Percentiles rank a stretch among this genome's conserved stretches.
These are phyloP conservation scores for Hypocreales sp. DNA, from an alignment of 2,329 filamentous ascomycete species.

Conservation along the genomic window DNA sequence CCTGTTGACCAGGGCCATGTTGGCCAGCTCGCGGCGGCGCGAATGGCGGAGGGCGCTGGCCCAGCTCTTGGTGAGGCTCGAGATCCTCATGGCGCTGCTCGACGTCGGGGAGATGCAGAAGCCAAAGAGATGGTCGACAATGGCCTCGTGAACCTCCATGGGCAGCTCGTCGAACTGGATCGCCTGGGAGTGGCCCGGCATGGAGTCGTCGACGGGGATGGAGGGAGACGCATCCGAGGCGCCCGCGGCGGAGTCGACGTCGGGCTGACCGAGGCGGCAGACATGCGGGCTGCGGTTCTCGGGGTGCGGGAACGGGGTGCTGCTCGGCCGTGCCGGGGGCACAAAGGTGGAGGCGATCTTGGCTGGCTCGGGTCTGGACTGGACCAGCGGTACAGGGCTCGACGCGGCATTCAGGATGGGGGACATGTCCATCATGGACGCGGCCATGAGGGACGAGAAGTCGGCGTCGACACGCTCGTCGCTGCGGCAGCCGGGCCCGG, in stretches of 20 bases:
- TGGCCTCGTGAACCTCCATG: constrained; percentile 55
- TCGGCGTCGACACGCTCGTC: constrained; percentile 11
- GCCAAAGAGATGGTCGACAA: constrained; percentile 57
- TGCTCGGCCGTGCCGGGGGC: constrained; percentile 33
- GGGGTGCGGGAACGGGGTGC: constrained; percentile 42
- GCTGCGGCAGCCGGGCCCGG: background rate
- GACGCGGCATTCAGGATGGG: constrained; percentile 25
- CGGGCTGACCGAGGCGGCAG: constrained; percentile 11
- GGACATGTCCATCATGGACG: constrained; percentile 18
- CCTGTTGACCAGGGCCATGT: constrained; percentile 44
- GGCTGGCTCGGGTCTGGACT: constrained; percentile 33
- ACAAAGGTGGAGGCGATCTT: constrained; percentile 21
- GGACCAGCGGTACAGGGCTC: constrained; percentile 39
- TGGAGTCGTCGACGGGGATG: constrained; percentile 6
- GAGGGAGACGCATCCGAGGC: constrained; percentile 4
- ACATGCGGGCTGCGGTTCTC: constrained; percentile 24
- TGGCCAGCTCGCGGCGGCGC: constrained; percentile 49
- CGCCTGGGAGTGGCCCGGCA: constrained; percentile 7
- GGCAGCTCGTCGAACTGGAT: constrained; percentile 38
- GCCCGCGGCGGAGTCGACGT: constrained; percentile 6
- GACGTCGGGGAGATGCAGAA: constrained; percentile 47
- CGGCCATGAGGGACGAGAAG: constrained; percentile 20
- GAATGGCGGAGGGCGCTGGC: constrained; percentile 51
- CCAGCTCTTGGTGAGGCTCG: constrained; percentile 42
- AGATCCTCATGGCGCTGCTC: constrained; percentile 36